Evolutionary conservation across 495 filamentous ascomycete genomes (phyloP), one percentile per base, ranked within the genome.

Genomic region (Ramalina intermedia): DNA sequence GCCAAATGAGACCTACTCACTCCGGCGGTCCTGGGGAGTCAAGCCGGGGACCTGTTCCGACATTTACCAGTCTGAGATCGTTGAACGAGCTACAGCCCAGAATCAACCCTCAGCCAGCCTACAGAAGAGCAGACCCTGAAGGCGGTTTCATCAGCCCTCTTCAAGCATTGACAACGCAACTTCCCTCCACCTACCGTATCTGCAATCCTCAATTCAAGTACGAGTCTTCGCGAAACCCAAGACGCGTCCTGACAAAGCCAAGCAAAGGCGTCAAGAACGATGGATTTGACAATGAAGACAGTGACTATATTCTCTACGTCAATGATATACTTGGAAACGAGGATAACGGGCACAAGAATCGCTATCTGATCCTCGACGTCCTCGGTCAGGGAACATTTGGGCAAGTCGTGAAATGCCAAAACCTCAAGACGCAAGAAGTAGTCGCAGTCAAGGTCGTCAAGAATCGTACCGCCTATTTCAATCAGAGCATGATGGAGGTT

Each of bases 401-500:
- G n/a, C 93, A 99, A 63, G 93, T 99, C 13, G 93, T 99, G 42
- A 99, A 99, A 68, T 99, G 93, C 63, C 93, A 99, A 66, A 99
- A 96, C 56, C 65, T 96, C 55, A 95, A 93, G 63, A 96, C 93
- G 0, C 87, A 94, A 62, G 93, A 99, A 64, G 93, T 99, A 33
- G 90, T 99, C 23, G 93, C 93, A 1, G 93, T 99, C 50, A 99
- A 99, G 69, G 93, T 96, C 26, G 90, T 99, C 68, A 99, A 99
- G 66, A 99, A 99, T 63, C 80, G 93, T 63, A 96, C 91, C 0
- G 93, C 93, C 16, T 99, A 99, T 60, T 99, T 99, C 71, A 99
- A 99, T 60, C 93, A 99, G 65, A 99, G 93, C 63, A 99, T 99
- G 93, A 99, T 99, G 93, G 93, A 99, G 58, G 93, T 99, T 24